phyloP scores from a whole-genome alignment of 768 basidiomycete species.

The Cystobasidium ongulense region DNA sequence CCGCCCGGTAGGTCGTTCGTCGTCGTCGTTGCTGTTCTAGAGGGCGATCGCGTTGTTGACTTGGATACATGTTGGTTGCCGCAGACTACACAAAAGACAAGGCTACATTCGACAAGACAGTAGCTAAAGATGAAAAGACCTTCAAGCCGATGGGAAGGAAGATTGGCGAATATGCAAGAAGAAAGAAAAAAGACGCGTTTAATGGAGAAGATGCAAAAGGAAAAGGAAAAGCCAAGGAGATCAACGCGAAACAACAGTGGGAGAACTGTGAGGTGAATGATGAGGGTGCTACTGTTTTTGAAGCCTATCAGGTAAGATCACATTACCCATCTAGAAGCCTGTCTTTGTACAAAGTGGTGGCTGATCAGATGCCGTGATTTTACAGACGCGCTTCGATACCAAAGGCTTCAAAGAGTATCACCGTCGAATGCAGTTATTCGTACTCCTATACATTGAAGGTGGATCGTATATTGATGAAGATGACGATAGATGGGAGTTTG shows the following conservation, averaged over 20 bases:
- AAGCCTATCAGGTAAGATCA: slow-evolving; percentile 75
- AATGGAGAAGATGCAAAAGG: slow-evolving; percentile 56
- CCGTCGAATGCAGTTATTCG: slow-evolving; percentile 84
- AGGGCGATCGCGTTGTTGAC: neutral
- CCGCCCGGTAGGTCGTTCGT: slow-evolving; percentile 54
- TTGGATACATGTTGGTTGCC: neutral
- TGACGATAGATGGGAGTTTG: slow-evolving; percentile 90
- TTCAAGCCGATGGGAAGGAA: slow-evolving; percentile 72
- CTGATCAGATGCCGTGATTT: slow-evolving; percentile 13
- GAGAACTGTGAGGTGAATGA: slow-evolving; percentile 49
- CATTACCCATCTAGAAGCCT: neutral
- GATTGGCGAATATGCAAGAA: slow-evolving; percentile 63
- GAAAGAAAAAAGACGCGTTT: slow-evolving; percentile 48
- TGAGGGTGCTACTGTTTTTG: slow-evolving; percentile 64
- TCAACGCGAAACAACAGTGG: slow-evolving; percentile 28
- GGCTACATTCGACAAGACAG: slow-evolving; percentile 58
- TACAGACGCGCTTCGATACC: slow-evolving; percentile 70
- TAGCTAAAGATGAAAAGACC: slow-evolving; percentile 65
- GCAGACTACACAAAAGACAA: slow-evolving; percentile 65
- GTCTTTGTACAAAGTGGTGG: no score
- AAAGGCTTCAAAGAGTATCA: slow-evolving; percentile 87
- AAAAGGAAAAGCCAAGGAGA: slow-evolving; percentile 45
- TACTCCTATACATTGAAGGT: slow-evolving; percentile 86
- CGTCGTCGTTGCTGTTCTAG: neutral
- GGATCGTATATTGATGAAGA: slow-evolving; percentile 91